Conservation (phyloP, 345 rosid genomes). For the Linum usitatissimum region DNA sequence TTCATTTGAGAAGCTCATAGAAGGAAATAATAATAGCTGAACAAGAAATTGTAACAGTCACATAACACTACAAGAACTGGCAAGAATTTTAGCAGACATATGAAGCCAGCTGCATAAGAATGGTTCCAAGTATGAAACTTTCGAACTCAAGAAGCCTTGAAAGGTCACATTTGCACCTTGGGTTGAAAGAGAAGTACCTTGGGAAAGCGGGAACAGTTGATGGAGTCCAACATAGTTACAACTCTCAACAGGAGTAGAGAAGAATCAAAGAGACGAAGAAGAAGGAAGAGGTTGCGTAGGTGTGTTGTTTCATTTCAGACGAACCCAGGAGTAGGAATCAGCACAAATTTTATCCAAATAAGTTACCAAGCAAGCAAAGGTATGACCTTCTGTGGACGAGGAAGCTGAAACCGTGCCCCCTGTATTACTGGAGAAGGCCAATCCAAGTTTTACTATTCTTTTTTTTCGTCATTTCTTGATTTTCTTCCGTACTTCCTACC, state of each 20-base stretch:
- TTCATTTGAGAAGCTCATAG: no score
- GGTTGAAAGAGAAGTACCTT: slow-evolving; percentile 29
- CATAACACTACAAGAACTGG: no score
- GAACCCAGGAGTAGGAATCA: neutral
- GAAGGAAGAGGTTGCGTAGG: no score
- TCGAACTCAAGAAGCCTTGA: no score
- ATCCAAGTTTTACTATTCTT: neutral
- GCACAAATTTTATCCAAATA: neutral
- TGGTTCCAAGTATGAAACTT: no score
- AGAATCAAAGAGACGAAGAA: neutral
- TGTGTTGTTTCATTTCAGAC: neutral
- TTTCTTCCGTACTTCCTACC: neutral
- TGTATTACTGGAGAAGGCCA: neutral
- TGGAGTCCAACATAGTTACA: slow-evolving; percentile 39
- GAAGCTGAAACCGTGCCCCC: neutral
- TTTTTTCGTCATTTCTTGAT: neutral
- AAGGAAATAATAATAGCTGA: no score
- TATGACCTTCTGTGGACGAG: neutral
- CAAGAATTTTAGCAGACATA: no score
- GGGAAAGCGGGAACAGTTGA: slow-evolving; percentile 36
- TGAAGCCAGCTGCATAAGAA: no score
- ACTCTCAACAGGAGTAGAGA: neutral
- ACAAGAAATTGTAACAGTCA: no score
- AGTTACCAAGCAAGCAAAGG: neutral
- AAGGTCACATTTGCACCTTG: no score